Evolutionary conservation across 169 alveolate species (phyloP), one percentile per base, ranked within the genome.

Genomic region (Cryptosporidium andersoni): DNA sequence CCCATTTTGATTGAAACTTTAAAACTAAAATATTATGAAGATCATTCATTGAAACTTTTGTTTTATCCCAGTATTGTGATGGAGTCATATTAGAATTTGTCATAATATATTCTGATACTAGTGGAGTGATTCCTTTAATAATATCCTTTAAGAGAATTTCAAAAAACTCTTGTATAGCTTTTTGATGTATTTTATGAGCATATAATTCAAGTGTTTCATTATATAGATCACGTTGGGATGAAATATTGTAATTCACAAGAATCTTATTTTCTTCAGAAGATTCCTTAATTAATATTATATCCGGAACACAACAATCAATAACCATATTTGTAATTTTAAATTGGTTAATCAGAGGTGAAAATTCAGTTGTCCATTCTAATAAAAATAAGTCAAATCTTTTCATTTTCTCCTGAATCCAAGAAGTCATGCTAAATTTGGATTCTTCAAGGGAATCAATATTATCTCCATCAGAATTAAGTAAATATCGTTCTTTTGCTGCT

Each of bases 121-220:
- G 11, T 37, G 58, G 34, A 60, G 85, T 39, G 7, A 58, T 14
- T 48, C 60, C 85, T 43, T 62, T 56, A 37, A 74, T 12, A 60
- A 74, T 74, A 60, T 74, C 85, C 49, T 74, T 74, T 4, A 74
- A 58, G 36, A 74, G 40, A 12, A 47, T 42, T 16, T 74, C 64
- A 58, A 74, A 74, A 52, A 74, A 74, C 43, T 74, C 85, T 7
- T 74, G 64, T 11, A 74, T 60, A 45, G 60, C 74, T 40, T 74
- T 74, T 48, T 74, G 74, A n/a, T 58, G 45, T 9, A 74, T 74
- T 34, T 74, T 74, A 14, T 55, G 55, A 34, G 85, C 55, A 5
- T 74, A 51, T 39, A 74, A 58, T 42, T 74, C 85, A 14, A 74
- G 25, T 3, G 85, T 58, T 55, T 74, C 85, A 45, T 16, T 74